These are phyloP conservation scores for Zychaea mexicana DNA, from an alignment of 371 early-diverging fungal species.

Conservation along the genomic window DNA sequence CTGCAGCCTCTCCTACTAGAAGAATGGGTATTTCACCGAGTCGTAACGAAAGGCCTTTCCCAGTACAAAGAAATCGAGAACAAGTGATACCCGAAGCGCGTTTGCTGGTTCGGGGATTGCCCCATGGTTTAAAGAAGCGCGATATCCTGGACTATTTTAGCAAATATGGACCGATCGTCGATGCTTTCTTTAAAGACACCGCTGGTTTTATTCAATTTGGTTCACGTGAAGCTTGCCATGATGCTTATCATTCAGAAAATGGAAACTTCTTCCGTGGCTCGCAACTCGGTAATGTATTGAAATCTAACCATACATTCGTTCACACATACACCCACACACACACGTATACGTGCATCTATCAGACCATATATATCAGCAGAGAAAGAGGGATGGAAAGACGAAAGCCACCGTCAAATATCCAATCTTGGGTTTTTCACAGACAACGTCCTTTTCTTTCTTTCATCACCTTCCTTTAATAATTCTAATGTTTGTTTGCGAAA, in stretches of 20 bases:
- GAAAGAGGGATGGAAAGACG: too few relatives aligned
- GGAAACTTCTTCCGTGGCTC: constrained; percentile 39
- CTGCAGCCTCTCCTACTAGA: too few relatives aligned
- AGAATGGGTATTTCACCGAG: not conserved
- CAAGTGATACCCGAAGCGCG: constrained; percentile 36
- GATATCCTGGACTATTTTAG: constrained; percentile 45
- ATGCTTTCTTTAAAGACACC: constrained; percentile 37
- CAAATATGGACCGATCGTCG: constrained; percentile 47
- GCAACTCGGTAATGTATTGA: constrained; percentile 38
- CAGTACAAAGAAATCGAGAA: constrained; percentile 1
- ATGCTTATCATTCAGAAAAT: constrained; percentile 43
- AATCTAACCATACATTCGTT: too few relatives aligned
- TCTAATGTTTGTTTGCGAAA: not conserved
- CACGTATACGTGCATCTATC: not conserved
- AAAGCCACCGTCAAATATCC: too few relatives aligned
- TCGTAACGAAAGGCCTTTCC: not conserved
- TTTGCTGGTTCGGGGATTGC: constrained; percentile 44
- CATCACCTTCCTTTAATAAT: not conserved
- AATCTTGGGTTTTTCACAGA: not conserved
- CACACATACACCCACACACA: not conserved
- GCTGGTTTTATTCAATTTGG: constrained; percentile 52
- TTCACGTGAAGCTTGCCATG: constrained; percentile 34
- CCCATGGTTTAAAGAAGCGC: constrained; percentile 31
- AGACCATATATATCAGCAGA: too few relatives aligned
- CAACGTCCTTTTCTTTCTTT: not conserved